Conservation (phyloP, 371 early-diverging fungal genomes). For the Cladochytrium tenue region DNA sequence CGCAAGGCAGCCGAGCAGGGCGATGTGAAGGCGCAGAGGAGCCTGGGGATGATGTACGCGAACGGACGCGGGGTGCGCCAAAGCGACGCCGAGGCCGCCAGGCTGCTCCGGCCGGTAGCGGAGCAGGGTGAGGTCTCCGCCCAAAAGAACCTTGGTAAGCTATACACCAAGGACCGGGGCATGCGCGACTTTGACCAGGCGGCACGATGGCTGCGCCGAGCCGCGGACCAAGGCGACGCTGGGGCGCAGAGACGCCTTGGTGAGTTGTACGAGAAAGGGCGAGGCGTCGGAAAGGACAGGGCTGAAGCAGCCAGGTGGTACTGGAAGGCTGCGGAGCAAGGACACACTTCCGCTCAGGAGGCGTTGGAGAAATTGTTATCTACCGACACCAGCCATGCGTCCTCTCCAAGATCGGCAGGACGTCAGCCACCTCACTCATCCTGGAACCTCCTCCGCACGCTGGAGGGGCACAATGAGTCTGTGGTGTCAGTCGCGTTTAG, state of each 20-base stretch:
- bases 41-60: slow-evolving; percentile 49
- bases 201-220: slow-evolving; percentile 29
- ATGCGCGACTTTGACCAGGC: background rate
- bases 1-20: slow-evolving; percentile 29
- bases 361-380: no score
- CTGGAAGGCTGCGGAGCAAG: slow-evolving; percentile 62
- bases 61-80: slow-evolving; percentile 45
- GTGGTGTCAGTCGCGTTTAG: no score
- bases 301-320: slow-evolving; percentile 62
- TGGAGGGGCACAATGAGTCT: no score
- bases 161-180: background rate
- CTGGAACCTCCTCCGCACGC: no score
- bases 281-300: slow-evolving; percentile 58
- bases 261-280: slow-evolving; percentile 45
- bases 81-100: slow-evolving; percentile 47
- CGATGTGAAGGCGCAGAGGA: slow-evolving; percentile 40
- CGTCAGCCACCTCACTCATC: no score
- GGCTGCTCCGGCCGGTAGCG: slow-evolving; percentile 45
- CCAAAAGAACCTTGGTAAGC: background rate
- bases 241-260: slow-evolving; percentile 18
- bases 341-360: slow-evolving; percentile 14
- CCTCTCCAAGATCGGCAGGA: no score
- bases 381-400: no score
- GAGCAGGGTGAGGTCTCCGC: slow-evolving; percentile 14
- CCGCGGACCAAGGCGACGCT: slow-evolving; percentile 26